Base-by-base conservation (phyloP, 2,329 filamentous ascomycete genomes). In the Ceratocystis huliohia region DNA sequence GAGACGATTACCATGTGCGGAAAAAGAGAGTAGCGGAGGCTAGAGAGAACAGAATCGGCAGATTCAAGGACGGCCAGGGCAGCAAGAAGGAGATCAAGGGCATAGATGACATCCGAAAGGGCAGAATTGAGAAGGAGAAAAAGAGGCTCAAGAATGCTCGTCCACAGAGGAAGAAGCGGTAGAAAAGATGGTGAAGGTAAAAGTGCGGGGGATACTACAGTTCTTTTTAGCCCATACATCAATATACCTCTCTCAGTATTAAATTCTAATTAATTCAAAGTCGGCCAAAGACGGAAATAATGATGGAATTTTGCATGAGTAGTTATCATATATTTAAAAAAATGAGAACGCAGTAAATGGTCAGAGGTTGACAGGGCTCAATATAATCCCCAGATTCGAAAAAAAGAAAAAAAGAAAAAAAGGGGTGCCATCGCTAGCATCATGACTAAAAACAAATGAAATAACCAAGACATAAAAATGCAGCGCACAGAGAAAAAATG, bases 11-110 rank as follows among this genome's bases (percentile, higher is more conserved):
- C 77, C 81, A 95, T 70, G 85, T 86, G 74, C 87, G 89, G 78
- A 96, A 94, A 86, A 92, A 92, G 86, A 86, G 90, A 73, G 87
- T 94, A 20, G 85, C 86, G 17, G 91, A 91, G 73, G 92, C 93
- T 59, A 88, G 88, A 77, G 89, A 96, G 80, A 91, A 91, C 78
- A 81, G 88, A 22, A 77, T 91, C 37, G 89, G 88, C 63, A 82
- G 84, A 69, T 93, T 87, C 78, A 84, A 80, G 74, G 88, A 91
- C 70, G 86, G 87, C 41, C 82, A 80, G 71, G 88, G 88, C 66
- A 92, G 87, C 79, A 88, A 77, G 74, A 78, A 80, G 73, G 93
- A 96, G 79, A 78, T 97, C 73, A 91, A 88, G 80, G 88, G 83
- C 67, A 84, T 85, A 66, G 86, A 93, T 57, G 91, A 96, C 74